phyloP scores from a whole-genome alignment of 75 land plant genomes.

The Adiantum capillusveneris region DNA sequence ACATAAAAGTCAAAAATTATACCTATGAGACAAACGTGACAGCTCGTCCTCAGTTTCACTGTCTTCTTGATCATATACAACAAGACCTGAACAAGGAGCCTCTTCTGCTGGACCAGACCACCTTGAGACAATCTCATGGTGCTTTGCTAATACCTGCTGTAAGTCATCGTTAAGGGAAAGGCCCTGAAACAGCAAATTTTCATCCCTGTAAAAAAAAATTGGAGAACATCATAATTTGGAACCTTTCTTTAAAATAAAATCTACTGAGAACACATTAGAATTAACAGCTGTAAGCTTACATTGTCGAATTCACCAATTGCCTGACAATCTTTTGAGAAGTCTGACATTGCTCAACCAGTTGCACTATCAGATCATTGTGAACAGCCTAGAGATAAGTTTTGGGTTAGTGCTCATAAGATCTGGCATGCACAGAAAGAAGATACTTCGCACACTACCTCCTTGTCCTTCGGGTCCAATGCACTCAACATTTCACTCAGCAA shows the following conservation, averaged over 20 bases:
- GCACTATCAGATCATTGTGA: slow-evolving; percentile 82
- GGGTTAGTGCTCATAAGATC: neutral
- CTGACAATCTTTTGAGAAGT: slow-evolving; percentile 71
- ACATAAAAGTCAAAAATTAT: neutral
- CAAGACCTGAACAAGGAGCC: neutral
- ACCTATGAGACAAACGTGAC: slow-evolving; percentile 65
- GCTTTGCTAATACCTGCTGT: slow-evolving; percentile 71
- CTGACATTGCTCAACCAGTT: slow-evolving; percentile 78
- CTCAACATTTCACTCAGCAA: slow-evolving; percentile 75
- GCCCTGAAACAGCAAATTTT: slow-evolving; percentile 63
- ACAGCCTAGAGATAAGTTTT: slow-evolving; percentile 44
- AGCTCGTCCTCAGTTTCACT: slow-evolving; percentile 66
- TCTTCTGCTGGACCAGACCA: slow-evolving; percentile 38
- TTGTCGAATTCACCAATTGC: slow-evolving; percentile 71
- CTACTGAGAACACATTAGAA: no score
- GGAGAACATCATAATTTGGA: no score
- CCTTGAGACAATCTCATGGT: slow-evolving; percentile 79
- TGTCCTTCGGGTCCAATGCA: slow-evolving; percentile 71
- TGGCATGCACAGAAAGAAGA: no score
- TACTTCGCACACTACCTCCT: slow-evolving; percentile 26
- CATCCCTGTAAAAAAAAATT: slow-evolving; percentile 55
- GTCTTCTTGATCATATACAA: slow-evolving; percentile 20
- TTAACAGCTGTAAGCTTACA: slow-evolving; percentile 32
- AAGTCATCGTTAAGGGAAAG: slow-evolving; percentile 73
- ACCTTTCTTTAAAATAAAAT: no score